phyloP scores from a whole-genome alignment of 805 yeast genomes.

The Maudiozyma bulderi region DNA sequence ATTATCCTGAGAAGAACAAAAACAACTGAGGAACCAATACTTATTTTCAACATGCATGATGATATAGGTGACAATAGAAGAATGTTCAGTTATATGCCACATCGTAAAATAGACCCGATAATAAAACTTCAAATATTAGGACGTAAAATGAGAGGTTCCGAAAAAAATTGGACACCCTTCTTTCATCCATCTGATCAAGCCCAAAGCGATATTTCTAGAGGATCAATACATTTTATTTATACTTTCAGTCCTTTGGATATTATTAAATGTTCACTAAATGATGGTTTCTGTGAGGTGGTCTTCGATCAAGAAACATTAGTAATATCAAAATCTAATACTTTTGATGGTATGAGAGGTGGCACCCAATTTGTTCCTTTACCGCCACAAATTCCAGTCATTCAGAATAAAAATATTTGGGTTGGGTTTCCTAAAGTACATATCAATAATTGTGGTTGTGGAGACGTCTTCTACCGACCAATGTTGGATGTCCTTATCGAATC shows the following conservation, averaged over 20 bases:
- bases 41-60: conserved; percentile 7
- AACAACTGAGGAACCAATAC: conserved; percentile 5
- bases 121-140: background rate
- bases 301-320: conserved; percentile 9
- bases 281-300: conserved; percentile 12
- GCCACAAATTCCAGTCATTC: conserved; percentile 8
- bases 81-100: conserved; percentile 5
- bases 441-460: conserved; percentile 14
- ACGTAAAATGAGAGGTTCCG: background rate
- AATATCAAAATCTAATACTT: conserved; percentile 6
- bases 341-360: conserved; percentile 15
- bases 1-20: conserved; percentile 2
- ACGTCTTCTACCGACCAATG: conserved; percentile 13
- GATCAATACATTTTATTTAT: conserved; percentile 14
- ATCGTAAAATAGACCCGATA: conserved; percentile 3
- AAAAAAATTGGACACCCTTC: conserved; percentile 12
- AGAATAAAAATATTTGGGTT: conserved; percentile 14
- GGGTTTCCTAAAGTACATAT: conserved; percentile 16
- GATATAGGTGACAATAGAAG: background rate
- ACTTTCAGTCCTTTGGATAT: conserved; percentile 14
- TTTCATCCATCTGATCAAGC: background rate
- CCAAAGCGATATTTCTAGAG: conserved; percentile 8
- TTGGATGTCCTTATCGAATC: conserved; percentile 11
- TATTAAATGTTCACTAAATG: conserved; percentile 14
- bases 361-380: conserved; percentile 16